These are phyloP conservation scores for Symmetrospora coprosmae DNA, from an alignment of 768 basidiomycete genomes.

Conservation along the genomic window DNA sequence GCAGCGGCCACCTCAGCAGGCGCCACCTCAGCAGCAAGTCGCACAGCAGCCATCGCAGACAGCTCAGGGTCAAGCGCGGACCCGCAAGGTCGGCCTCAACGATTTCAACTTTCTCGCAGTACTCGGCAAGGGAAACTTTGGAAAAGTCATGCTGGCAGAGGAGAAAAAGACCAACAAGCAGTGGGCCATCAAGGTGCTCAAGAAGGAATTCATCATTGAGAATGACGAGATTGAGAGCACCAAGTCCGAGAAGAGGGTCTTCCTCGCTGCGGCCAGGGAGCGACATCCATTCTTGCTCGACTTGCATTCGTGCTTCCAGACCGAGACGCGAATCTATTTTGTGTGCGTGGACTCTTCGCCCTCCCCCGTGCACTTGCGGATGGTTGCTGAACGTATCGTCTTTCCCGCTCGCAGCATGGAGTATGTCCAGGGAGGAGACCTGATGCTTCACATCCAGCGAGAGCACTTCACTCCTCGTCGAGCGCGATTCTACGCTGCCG, in stretches of 20 bases:
- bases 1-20: slow-evolving; percentile 3
- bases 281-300: slow-evolving; percentile 94
- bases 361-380: no score
- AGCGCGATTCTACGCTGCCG: slow-evolving; percentile 96
- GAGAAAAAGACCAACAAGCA: slow-evolving; percentile 80
- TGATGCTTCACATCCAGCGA: slow-evolving; percentile 98
- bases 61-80: slow-evolving; percentile 30
- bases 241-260: slow-evolving; percentile 96
- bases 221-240: slow-evolving; percentile 99
- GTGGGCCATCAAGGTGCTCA: slow-evolving; percentile 99
- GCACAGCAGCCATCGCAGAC: slow-evolving; percentile 27
- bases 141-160: slow-evolving; percentile 99
- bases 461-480: slow-evolving; percentile 97
- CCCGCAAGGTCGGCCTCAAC: slow-evolving; percentile 84
- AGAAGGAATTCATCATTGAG: slow-evolving; percentile 99
- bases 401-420: slow-evolving; percentile 51
- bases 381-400: no score
- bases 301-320: slow-evolving; percentile 98
- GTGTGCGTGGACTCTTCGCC: slow-evolving; percentile 46
- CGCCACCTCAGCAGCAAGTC: slow-evolving; percentile 34
- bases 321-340: slow-evolving; percentile 96
- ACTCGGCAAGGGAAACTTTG: slow-evolving; percentile 97
- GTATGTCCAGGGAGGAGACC: slow-evolving; percentile 94
- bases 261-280: slow-evolving; percentile 88
- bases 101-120: slow-evolving; percentile 99